Evolutionary conservation across 2,329 filamentous ascomycete species (phyloP).

Genomic region (Nigrospora osmanthi): DNA sequence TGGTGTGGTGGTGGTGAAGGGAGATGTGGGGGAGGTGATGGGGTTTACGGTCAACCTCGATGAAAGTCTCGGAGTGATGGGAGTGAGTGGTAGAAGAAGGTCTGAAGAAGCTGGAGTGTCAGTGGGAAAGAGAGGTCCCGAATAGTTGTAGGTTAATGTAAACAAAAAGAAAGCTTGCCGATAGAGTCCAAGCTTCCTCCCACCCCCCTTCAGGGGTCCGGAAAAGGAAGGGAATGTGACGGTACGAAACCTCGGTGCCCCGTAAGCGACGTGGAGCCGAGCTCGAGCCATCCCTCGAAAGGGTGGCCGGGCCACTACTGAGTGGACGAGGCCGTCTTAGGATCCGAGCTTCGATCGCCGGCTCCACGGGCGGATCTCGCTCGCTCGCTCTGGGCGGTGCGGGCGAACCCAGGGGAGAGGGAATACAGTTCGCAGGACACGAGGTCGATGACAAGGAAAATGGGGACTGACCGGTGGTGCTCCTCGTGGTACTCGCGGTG

Average conservation of each 20-base stretch:
- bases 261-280: no score
- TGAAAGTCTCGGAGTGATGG: slow-evolving; percentile 41
- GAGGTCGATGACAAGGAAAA: not conserved
- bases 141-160: slow-evolving; percentile 1
- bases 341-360: no score
- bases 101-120: slow-evolving; percentile 3
- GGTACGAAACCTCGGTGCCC: not conserved
- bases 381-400: no score
- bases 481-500: slow-evolving; percentile 41
- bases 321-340: no score
- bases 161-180: slow-evolving; percentile 6
- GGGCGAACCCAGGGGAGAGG: not conserved
- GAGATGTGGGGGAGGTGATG: slow-evolving; percentile 35
- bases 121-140: slow-evolving; percentile 10
- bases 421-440: not conserved
- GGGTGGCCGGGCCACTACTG: no score
- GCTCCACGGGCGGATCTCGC: no score
- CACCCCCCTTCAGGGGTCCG: slow-evolving; percentile 3
- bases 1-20: slow-evolving; percentile 41
- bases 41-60: slow-evolving; percentile 44
- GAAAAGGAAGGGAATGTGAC: slow-evolving; percentile 6
- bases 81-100: not conserved
- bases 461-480: slow-evolving; percentile 38
- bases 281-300: no score
- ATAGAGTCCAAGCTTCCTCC: slow-evolving; percentile 7